Evolutionary conservation across 768 basidiomycete species (phyloP), one percentile per base, ranked within the genome.

Genomic region (Suillus luteus): DNA sequence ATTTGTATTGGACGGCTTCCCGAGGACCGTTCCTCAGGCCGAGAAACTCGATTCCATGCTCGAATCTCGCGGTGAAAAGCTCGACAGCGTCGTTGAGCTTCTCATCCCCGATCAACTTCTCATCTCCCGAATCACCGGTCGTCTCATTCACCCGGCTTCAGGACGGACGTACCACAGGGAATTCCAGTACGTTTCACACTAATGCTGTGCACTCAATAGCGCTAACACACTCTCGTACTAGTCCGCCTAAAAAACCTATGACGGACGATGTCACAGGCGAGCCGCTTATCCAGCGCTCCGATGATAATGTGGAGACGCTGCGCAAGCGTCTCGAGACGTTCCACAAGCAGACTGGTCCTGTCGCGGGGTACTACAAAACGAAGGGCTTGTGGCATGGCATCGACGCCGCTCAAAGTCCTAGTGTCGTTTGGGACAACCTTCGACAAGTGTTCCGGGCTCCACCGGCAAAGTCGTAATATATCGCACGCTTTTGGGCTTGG

Each of bases 1-100:
- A 43, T 99, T 99, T 78, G 97, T 99, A 63, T 83, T 99, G 59
- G 97, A 99, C 72, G 97, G 97, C n/a, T 99, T 99, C 86, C 97
- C 97, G 48, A 90, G 97, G 49, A 99, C 96, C 5, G 93, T 99
- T 41, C 89, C 92, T 11, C 97, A 99, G 72, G 97, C 97, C 3
- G 86, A 96, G 78, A 99, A 97, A 78, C 89, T 99, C 61, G 96
- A 96, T 73, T 79, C 82, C 64, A 98, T 99, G 97, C 87, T 99
- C 51, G 74, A 82, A 15, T 77, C 73, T 5, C 89, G 91, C 72
- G 88, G 91, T 70, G 95, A 98, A 80, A 91, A 90, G 72, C 85
- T 99, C 59, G 89, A 99, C 79, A 88, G 85, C n/a, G 95, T 93
- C 65, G 87, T 98, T 44, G 90, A 99, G 75, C 86, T 99, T 61